Percentiles rank a stretch among this genome's conserved stretches.
Conservation (phyloP, 805 yeast genomes). For the Diddensiella santjacobensis region DNA sequence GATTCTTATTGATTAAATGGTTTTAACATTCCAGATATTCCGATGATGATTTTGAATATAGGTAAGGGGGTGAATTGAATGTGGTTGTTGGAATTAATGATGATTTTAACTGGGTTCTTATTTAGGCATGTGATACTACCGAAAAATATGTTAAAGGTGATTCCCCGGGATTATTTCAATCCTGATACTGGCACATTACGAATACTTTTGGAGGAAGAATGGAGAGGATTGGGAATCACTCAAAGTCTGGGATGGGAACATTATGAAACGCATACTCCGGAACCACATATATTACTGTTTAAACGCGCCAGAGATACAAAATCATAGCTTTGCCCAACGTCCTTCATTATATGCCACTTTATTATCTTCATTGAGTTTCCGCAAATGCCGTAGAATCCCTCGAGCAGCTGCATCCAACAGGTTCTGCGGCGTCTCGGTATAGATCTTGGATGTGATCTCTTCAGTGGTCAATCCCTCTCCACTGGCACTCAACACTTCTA, state of each 20-base stretch:
- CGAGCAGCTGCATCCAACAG: constrained; percentile 32
- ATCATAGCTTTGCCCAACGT: constrained; percentile 9
- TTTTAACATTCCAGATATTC: constrained; percentile 58
- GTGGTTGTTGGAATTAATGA: too few relatives aligned
- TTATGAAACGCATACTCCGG: constrained; percentile 96
- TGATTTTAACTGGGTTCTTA: too few relatives aligned
- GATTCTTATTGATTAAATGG: background rate
- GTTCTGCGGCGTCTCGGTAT: constrained; percentile 25
- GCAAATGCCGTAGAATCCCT: constrained; percentile 31
- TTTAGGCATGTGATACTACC: constrained; percentile 93
- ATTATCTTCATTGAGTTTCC: constrained; percentile 27
- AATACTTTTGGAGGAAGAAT: constrained; percentile 88
- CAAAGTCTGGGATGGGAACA: constrained; percentile 98
- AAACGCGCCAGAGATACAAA: constrained; percentile 34
- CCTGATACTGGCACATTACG: constrained; percentile 92
- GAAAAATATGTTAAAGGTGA: constrained; percentile 87
- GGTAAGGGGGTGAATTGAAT: too few relatives aligned
- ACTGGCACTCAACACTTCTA: constrained; percentile 17
- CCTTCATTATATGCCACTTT: constrained; percentile 14
- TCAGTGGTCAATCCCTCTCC: constrained; percentile 10
- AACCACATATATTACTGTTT: constrained; percentile 91
- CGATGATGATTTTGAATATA: constrained; percentile 87
- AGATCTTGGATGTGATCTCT: constrained; percentile 28
- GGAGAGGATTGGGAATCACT: constrained; percentile 98
- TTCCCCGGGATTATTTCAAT: constrained; percentile 91